These are phyloP conservation scores for Cordyceps javanica DNA, from an alignment of 2,329 filamentous ascomycete genomes.

Conservation along the genomic window DNA sequence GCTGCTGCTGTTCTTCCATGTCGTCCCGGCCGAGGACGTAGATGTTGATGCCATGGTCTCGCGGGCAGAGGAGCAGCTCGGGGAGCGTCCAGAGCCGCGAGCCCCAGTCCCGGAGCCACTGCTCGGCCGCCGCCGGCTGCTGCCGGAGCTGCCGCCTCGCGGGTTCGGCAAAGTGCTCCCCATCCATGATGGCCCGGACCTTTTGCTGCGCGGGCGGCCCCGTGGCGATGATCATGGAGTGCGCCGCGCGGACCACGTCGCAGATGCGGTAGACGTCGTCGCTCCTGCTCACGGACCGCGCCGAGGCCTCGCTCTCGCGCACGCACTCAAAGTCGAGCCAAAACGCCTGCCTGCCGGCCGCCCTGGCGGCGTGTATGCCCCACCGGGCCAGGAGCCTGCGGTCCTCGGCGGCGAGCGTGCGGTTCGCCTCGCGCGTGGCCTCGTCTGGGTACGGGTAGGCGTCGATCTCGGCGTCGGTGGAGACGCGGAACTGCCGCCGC, in stretches of 20 bases:
- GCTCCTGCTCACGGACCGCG: constrained; percentile 20
- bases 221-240: constrained; percentile 35
- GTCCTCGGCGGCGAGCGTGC: constrained; percentile 18
- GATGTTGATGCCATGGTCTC: constrained; percentile 16
- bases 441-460: constrained; percentile 15
- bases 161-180: too few species aligned
- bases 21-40: constrained; percentile 14
- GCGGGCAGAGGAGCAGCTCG: constrained; percentile 24
- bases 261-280: constrained; percentile 36
- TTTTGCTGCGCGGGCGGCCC: constrained; percentile 18
- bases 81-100: constrained; percentile 41
- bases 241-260: constrained; percentile 37
- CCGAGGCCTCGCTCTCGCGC: constrained; percentile 25
- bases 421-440: constrained; percentile 15
- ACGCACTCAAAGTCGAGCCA: constrained; percentile 40
- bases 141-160: constrained; percentile 20
- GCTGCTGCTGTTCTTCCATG: too few species aligned
- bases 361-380: constrained; percentile 30
- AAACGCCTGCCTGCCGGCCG: constrained; percentile 32
- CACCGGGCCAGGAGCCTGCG: constrained; percentile 26
- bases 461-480: constrained; percentile 19
- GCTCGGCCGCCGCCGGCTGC: constrained; percentile 17
- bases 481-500: constrained; percentile 29
- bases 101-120: constrained; percentile 35
- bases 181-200: constrained; percentile 16